phyloP scores from a whole-genome alignment of 768 basidiomycete species.

The Trametes sanguinea region DNA sequence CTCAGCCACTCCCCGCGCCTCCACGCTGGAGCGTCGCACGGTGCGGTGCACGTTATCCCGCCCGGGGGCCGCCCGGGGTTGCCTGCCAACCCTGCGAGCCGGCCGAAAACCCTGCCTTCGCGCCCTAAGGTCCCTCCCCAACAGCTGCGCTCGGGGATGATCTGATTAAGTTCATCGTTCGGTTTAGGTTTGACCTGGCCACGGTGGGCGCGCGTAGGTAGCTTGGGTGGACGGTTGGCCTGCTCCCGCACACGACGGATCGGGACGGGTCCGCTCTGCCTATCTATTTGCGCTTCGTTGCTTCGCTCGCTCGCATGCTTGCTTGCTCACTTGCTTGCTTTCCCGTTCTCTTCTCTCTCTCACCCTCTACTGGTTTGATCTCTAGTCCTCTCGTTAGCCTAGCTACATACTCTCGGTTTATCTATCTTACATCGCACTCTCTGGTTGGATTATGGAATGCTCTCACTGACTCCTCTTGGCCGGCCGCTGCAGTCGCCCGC shows the following conservation, averaged over 20 bases:
- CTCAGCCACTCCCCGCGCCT: slow-evolving; percentile 11
- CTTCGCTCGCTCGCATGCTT: background rate
- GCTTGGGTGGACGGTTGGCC: background rate
- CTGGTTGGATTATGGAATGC: slow-evolving; percentile 14
- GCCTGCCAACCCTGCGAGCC: slow-evolving; percentile 16
- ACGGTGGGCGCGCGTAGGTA: background rate
- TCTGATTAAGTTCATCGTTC: slow-evolving; percentile 1
- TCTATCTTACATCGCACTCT: slow-evolving; percentile 18
- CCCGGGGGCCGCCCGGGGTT: slow-evolving; percentile 3
- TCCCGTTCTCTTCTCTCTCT: background rate
- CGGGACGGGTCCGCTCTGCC: background rate
- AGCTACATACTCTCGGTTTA: slow-evolving; percentile 2
- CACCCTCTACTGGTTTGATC: background rate
- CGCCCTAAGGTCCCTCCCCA: slow-evolving; percentile 20
- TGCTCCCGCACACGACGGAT: background rate
- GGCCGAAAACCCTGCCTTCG: slow-evolving; percentile 13
- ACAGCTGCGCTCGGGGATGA: slow-evolving; percentile 23
- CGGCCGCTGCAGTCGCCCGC: background rate
- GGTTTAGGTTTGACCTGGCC: background rate
- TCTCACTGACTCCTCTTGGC: background rate
- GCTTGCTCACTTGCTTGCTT: background rate
- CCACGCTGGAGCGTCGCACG: slow-evolving; percentile 10
- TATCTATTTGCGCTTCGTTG: slow-evolving; percentile 15
- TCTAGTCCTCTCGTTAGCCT: slow-evolving; percentile 8
- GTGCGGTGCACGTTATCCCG: background rate